Evolutionary conservation across 2,329 filamentous ascomycete genomes (phyloP).

Genomic region (Phialemonium atrogriseum): DNA sequence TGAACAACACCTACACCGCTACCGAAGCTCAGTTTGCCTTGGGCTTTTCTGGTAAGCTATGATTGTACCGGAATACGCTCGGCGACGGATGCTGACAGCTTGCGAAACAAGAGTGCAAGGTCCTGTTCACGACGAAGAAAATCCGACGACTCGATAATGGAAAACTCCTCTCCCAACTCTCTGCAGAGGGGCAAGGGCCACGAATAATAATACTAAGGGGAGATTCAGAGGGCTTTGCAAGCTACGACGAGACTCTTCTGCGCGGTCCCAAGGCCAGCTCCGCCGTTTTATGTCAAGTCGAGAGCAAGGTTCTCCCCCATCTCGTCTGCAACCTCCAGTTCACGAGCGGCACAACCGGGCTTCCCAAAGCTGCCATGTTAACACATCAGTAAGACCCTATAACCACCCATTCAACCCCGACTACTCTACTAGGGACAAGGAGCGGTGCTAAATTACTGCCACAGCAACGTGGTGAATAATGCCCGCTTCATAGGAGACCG

Average conservation of each 20-base stretch:
- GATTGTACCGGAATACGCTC: background rate
- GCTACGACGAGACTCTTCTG: conserved; percentile 50
- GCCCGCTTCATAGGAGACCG: conserved; percentile 65
- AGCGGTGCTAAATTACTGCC: conserved; percentile 11
- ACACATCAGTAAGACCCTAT: conserved; percentile 55
- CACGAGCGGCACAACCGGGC: conserved; percentile 66
- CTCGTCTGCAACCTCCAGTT: conserved; percentile 70
- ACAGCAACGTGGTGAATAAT: conserved; percentile 55
- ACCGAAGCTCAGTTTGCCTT: conserved; percentile 65
- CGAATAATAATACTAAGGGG: conserved; percentile 55
- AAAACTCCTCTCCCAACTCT: conserved; percentile 47
- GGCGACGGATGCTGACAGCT: too few species aligned
- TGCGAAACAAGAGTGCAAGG: conserved; percentile 54
- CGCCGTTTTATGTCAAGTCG: conserved; percentile 42
- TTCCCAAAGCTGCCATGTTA: conserved; percentile 67
- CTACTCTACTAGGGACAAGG: too few species aligned
- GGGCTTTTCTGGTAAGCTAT: conserved; percentile 53
- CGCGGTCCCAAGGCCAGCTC: conserved; percentile 39
- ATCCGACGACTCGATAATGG: conserved; percentile 61
- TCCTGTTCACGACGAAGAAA: conserved; percentile 63
- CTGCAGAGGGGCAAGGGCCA: conserved; percentile 32
- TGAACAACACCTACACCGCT: conserved; percentile 77
- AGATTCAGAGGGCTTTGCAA: conserved; percentile 43
- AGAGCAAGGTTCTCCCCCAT: conserved; percentile 49
- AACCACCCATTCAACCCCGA: too few species aligned